Conservation (phyloP, 2,329 filamentous ascomycete species). For the Emergomyces africanus region DNA sequence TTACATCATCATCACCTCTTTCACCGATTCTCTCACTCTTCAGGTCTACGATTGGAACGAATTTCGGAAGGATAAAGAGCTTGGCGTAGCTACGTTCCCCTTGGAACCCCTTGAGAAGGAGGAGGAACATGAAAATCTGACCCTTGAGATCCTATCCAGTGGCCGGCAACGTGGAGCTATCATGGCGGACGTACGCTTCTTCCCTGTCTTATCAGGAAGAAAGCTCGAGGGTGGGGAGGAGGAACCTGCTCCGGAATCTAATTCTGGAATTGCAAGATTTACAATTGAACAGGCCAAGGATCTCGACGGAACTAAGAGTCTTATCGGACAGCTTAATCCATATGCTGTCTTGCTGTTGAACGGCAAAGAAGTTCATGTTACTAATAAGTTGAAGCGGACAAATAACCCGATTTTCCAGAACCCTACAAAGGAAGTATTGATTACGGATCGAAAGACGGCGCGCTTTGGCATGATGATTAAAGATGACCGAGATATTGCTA, state of each 20-base stretch:
- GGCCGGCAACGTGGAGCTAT: conserved; percentile 74
- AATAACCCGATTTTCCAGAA: conserved; percentile 97
- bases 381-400: conserved; percentile 87
- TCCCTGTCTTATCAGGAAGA: conserved; percentile 66
- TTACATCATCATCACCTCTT: conserved; percentile 85
- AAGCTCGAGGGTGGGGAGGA: conserved; percentile 60
- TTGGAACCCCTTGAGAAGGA: conserved; percentile 71
- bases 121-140: conserved; percentile 67
- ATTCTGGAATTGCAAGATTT: conserved; percentile 88
- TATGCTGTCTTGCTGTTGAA: conserved; percentile 84
- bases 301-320: conserved; percentile 78
- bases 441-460: conserved; percentile 83
- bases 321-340: conserved; percentile 82
- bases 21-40: conserved; percentile 76
- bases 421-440: conserved; percentile 82
- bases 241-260: conserved; percentile 73
- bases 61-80: conserved; percentile 88
- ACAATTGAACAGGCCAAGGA: conserved; percentile 95
- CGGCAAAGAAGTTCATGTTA: conserved; percentile 77
- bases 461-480: conserved; percentile 89
- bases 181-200: conserved; percentile 78
- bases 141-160: conserved; percentile 69
- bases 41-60: conserved; percentile 90
- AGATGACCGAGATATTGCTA: conserved; percentile 75
- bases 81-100: conserved; percentile 74